Evolutionary conservation across 306 rosid genomes (phyloP).

Genomic region (Castanea crenata): DNA sequence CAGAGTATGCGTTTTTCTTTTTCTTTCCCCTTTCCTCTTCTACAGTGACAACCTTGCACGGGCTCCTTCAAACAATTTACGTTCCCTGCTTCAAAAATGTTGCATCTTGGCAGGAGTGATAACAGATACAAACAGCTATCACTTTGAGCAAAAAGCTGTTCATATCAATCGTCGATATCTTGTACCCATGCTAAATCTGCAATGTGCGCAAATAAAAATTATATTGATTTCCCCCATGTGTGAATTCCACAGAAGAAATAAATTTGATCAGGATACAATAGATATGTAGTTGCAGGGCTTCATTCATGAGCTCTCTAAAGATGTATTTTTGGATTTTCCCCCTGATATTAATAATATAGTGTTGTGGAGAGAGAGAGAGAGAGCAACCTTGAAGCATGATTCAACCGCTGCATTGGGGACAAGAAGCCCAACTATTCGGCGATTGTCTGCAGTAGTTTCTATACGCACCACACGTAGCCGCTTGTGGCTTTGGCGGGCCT

Average conservation of each 20-base stretch:
- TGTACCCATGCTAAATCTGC: constrained; percentile 94
- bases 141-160: constrained; percentile 17
- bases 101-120: constrained; percentile 19
- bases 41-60: constrained; percentile 30
- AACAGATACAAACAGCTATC: constrained; percentile 22
- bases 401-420: constrained; percentile 96
- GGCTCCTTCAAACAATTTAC: constrained; percentile 23
- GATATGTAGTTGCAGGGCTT: neutral
- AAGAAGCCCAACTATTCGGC: constrained; percentile 86
- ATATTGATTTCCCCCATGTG: constrained; percentile 16
- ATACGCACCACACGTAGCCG: constrained; percentile 90
- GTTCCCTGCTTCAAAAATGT: constrained; percentile 19
- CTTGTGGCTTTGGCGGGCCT: constrained; percentile 92
- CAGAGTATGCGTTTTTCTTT: constrained; percentile 26
- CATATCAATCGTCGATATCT: constrained; percentile 72
- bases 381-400: constrained; percentile 77
- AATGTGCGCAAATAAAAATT: constrained; percentile 3
- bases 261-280: constrained; percentile 14
- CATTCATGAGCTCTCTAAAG: neutral
- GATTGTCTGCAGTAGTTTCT: constrained; percentile 75
- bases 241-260: neutral
- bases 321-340: neutral
- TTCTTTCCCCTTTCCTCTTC: constrained; percentile 13
- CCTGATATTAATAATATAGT: no score
- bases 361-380: constrained; percentile 1